These are phyloP conservation scores for Penicillium coffeae DNA, from an alignment of 495 filamentous ascomycete genomes.

Conservation along the genomic window DNA sequence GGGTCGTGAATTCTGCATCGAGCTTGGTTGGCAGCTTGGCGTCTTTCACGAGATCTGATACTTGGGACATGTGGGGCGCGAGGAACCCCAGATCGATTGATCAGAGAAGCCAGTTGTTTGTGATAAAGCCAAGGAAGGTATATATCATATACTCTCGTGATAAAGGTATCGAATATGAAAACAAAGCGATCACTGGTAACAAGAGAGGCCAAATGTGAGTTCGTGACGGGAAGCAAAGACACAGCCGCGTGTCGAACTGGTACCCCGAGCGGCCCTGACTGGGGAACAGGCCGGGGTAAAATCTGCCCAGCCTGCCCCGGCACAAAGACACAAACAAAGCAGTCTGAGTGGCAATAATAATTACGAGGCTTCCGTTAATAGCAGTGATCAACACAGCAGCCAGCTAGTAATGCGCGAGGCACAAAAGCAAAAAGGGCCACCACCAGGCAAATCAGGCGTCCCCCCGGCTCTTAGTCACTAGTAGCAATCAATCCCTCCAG, in stretches of 20 bases:
- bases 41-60: conserved; percentile 17
- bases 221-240: background rate
- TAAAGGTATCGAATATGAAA: background rate
- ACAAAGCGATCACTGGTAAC: background rate
- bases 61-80: conserved; percentile 12
- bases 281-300: background rate
- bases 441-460: background rate
- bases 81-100: background rate
- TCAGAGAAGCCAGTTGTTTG: background rate
- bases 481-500: conserved; percentile 22
- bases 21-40: conserved; percentile 12
- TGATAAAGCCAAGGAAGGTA: background rate
- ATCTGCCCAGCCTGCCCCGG: background rate
- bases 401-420: background rate
- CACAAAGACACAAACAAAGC: background rate
- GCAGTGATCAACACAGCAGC: background rate
- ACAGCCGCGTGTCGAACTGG: background rate
- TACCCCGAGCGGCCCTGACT: background rate
- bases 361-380: background rate
- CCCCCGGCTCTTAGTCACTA: background rate
- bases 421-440: background rate
- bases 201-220: background rate
- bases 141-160: background rate
- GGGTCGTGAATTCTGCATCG: conserved; percentile 10
- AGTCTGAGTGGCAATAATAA: background rate